Evolutionary conservation across 768 basidiomycete species (phyloP), one percentile per base, ranked within the genome.

Genomic region (Hemileccinum rubropunctum): DNA sequence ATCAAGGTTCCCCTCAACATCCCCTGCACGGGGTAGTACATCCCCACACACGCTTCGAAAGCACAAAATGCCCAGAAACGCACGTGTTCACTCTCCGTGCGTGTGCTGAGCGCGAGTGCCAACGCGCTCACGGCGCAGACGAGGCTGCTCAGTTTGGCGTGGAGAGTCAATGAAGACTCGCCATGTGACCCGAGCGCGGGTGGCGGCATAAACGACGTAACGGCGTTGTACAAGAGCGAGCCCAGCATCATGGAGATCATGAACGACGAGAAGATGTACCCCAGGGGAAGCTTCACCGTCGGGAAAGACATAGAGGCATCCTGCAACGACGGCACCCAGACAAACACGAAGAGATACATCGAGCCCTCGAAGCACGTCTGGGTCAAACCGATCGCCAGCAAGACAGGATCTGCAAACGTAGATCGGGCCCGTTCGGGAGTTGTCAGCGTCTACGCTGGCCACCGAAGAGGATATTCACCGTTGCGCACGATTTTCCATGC

Each of bases 221-320:
- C 68, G 42, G 71, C 71, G 5, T 80, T 86, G 67, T 88, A 89
- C 27, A 85, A 57, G 44, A 88, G 67, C 11, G 87, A 88, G 15
- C 87, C 86, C 57, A 88, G 76, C 80, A 88, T 86, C 86, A 90
- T 88, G 48, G 80, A 82, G 48, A 88, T 70, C 88, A 90, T 90
- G 73, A 88, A 87, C 6, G 80, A 75, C 26, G 86, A 86, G 67
- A 90, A 90, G 56, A 90, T 88, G 66, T 85, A 86, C 3, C 88
- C 88, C 8, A 90, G 73, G 0, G 88, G 88, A 23, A 88, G 80
- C 15, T 69, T 51, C 6, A 59, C 56, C 11, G 67, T 53, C 10
- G 72, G 59, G 51, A 60, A 67, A 15, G 63, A 61, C 12, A 54
- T 38, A n/a, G 82, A 75, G 18, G 70, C 70, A 61, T 88, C 83